phyloP scores from a whole-genome alignment of 2,329 filamentous ascomycete genomes.

The Xylariaceae sp. region DNA sequence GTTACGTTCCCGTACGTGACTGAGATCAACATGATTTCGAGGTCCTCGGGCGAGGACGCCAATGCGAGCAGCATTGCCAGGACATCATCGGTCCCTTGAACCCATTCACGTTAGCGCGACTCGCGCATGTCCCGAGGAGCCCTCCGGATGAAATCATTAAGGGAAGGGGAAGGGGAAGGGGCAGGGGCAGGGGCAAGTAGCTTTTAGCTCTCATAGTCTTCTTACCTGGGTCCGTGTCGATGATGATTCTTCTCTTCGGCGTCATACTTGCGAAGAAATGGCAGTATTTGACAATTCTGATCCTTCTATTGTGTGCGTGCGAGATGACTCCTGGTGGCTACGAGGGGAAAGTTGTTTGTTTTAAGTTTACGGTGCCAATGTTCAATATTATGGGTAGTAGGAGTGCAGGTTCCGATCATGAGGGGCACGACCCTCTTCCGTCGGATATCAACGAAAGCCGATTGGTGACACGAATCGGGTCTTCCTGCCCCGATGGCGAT shows the following conservation, averaged over 20 bases:
- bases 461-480: neutral
- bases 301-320: too few species aligned
- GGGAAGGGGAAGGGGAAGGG: too few species aligned
- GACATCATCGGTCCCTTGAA: slow-evolving; percentile 77
- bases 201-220: neutral
- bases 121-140: neutral
- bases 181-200: too few species aligned
- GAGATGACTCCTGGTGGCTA: too few species aligned
- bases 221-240: slow-evolving; percentile 87
- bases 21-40: slow-evolving; percentile 80
- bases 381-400: too few species aligned
- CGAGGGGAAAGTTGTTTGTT: too few species aligned
- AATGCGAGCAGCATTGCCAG: slow-evolving; percentile 83
- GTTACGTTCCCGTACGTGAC: slow-evolving; percentile 93
- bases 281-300: neutral
- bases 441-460: slow-evolving; percentile 26
- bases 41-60: slow-evolving; percentile 72
- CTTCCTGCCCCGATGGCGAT: neutral
- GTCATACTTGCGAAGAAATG: slow-evolving; percentile 44
- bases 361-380: too few species aligned
- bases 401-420: neutral
- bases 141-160: neutral
- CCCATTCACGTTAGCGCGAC: slow-evolving; percentile 11
- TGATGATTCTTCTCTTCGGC: slow-evolving; percentile 73
- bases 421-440: slow-evolving; percentile 12